Conservation (phyloP, 2,329 filamentous ascomycete species). For the Waltergamsia citrina region DNA sequence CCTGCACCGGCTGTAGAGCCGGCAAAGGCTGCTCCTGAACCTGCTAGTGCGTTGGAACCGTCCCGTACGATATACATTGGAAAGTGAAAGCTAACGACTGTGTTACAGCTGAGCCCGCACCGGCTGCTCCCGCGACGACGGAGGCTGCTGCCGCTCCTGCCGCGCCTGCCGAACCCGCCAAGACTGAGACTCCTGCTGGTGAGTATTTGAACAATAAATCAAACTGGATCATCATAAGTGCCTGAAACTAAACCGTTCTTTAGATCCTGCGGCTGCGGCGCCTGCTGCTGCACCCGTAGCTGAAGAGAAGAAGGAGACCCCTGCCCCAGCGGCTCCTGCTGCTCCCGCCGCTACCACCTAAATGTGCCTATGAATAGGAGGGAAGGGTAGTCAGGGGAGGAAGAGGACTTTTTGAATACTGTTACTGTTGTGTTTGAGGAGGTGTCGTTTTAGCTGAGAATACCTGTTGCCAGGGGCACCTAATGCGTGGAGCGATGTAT, state of each 20-base stretch:
- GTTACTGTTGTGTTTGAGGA: neutral
- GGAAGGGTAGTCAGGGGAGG: no score
- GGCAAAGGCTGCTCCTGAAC: no score
- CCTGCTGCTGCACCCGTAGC: slow-evolving; percentile 14
- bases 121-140: slow-evolving; percentile 13
- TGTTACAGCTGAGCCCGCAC: slow-evolving; percentile 11
- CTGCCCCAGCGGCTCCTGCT: slow-evolving; percentile 10
- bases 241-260: no score
- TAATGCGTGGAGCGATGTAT: slow-evolving; percentile 1
- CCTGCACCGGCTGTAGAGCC: no score
- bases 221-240: no score
- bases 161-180: slow-evolving; percentile 14
- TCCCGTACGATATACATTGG: no score
- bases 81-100: neutral
- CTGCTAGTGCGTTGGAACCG: no score
- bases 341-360: slow-evolving; percentile 13
- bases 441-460: slow-evolving; percentile 7
- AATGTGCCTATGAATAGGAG: no score
- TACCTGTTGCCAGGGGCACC: slow-evolving; percentile 5
- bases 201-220: neutral
- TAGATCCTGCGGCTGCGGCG: slow-evolving; percentile 8
- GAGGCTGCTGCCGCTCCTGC: slow-evolving; percentile 11
- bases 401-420: no score
- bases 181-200: slow-evolving; percentile 10
- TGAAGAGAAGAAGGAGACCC: slow-evolving; percentile 1